These are phyloP conservation scores for Fusarium multiceps DNA, from an alignment of 2,329 filamentous ascomycete genomes.

Conservation along the genomic window DNA sequence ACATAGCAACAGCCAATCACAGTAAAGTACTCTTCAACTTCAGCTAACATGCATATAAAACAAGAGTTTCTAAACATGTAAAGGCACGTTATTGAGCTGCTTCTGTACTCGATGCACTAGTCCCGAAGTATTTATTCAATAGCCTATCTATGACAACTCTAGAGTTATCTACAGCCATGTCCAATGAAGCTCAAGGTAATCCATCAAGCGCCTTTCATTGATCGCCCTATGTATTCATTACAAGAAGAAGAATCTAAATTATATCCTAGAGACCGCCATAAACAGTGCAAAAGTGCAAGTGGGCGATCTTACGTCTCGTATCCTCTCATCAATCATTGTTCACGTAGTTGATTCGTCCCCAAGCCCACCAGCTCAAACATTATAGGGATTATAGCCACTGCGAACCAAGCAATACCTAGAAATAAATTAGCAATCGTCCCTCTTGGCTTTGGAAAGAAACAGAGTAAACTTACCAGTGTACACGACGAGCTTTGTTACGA, in stretches of 20 bases:
- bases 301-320: slow-evolving; percentile 10
- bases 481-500: slow-evolving; percentile 95
- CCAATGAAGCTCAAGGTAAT: slow-evolving; percentile 4
- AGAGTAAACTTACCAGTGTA: slow-evolving; percentile 75
- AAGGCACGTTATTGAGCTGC: neutral
- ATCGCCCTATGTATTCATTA: slow-evolving; percentile 42
- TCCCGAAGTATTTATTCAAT: slow-evolving; percentile 1
- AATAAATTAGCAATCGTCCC: slow-evolving; percentile 2
- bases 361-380: slow-evolving; percentile 73
- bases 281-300: slow-evolving; percentile 16
- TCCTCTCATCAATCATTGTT: slow-evolving; percentile 38
- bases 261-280: slow-evolving; percentile 14
- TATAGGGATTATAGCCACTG: slow-evolving; percentile 78
- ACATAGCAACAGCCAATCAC: slow-evolving; percentile 23
- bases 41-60: neutral
- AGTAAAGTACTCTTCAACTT: neutral
- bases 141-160: slow-evolving; percentile 11
- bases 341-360: slow-evolving; percentile 55
- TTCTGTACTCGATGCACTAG: neutral
- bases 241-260: slow-evolving; percentile 33
- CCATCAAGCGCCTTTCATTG: slow-evolving; percentile 37
- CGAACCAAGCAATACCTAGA: slow-evolving; percentile 83
- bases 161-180: slow-evolving; percentile 20
- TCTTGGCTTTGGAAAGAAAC: neutral
- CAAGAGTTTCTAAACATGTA: neutral